These are phyloP conservation scores for Pseudocercospora fuligena DNA, from an alignment of 2,329 filamentous ascomycete species.

Conservation along the genomic window DNA sequence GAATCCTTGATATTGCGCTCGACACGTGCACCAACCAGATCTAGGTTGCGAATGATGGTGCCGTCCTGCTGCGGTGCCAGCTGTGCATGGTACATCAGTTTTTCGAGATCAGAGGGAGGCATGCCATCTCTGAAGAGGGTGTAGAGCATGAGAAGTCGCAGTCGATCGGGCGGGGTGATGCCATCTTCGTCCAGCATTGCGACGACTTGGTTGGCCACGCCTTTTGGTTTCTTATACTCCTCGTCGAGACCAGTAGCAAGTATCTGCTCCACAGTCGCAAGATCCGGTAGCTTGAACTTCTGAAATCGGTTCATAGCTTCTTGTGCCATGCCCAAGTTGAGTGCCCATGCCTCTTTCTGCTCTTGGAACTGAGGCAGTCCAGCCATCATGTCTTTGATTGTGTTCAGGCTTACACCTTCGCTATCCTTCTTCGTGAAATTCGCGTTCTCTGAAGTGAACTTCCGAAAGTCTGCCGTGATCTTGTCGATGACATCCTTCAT, in stretches of 20 bases:
- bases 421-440: conserved; percentile 81
- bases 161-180: conserved; percentile 72
- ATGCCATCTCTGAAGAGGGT: conserved; percentile 85
- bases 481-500: conserved; percentile 99
- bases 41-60: conserved; percentile 75
- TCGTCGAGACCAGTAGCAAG: conserved; percentile 92
- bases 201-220: conserved; percentile 82
- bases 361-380: conserved; percentile 93
- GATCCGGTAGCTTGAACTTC: conserved; percentile 79
- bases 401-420: conserved; percentile 70
- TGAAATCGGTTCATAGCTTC: conserved; percentile 96
- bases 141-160: conserved; percentile 85
- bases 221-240: conserved; percentile 88
- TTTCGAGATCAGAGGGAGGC: conserved; percentile 79
- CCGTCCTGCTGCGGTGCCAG: conserved; percentile 72
- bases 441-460: conserved; percentile 87
- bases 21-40: conserved; percentile 77
- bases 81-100: conserved; percentile 80
- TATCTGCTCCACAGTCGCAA: conserved; percentile 86
- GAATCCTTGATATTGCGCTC: conserved; percentile 77
- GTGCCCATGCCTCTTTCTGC: conserved; percentile 91
- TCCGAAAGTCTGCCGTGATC: conserved; percentile 88
- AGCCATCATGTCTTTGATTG: conserved; percentile 96
- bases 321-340: conserved; percentile 95
- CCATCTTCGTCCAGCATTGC: conserved; percentile 85